Percentiles rank a stretch among this genome's conserved stretches.
Conservation (phyloP, 352 stramenopile species). For the Pythium pyrilobum region DNA sequence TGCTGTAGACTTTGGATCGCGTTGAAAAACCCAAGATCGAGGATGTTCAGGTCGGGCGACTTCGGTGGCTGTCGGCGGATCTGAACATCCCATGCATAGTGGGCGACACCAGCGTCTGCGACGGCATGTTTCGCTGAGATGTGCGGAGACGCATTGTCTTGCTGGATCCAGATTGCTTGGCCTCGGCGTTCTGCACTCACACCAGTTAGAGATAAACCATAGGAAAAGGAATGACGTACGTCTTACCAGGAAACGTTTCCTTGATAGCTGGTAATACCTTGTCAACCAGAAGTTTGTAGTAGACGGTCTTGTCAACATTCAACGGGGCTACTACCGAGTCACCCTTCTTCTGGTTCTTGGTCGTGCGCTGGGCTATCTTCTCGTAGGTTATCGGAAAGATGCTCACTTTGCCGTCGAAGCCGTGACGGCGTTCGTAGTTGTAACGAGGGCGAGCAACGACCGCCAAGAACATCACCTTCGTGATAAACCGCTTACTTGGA, state of each 20-base stretch:
- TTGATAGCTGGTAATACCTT: constrained; percentile 7
- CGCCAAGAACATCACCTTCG: constrained; percentile 26
- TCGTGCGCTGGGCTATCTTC: background rate
- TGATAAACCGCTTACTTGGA: constrained; percentile 23
- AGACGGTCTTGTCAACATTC: constrained; percentile 4
- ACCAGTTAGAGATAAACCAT: background rate
- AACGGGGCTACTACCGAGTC: background rate
- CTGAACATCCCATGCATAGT: background rate
- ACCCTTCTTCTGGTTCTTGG: constrained; percentile 2
- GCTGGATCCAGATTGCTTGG: background rate
- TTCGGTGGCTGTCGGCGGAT: constrained; percentile 13
- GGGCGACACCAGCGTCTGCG: background rate
- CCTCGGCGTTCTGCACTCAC: background rate
- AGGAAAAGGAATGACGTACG: background rate
- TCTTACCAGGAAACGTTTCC: constrained; percentile 1
- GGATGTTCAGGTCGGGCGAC: constrained; percentile 19
- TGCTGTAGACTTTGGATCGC: constrained; percentile 19
- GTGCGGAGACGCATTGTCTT: constrained; percentile 11
- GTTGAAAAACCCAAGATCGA: constrained; percentile 20
- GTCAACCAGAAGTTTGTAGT: background rate
- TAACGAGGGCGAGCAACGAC: constrained; percentile 11
- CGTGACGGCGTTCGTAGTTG: background rate
- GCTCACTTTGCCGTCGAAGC: constrained; percentile 12
- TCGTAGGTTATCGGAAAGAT: constrained; percentile 7
- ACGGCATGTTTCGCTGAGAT: background rate